Evolutionary conservation across 768 basidiomycete species (phyloP), one percentile per base, ranked within the genome.

Genomic region (Basidioascus undulatus): DNA sequence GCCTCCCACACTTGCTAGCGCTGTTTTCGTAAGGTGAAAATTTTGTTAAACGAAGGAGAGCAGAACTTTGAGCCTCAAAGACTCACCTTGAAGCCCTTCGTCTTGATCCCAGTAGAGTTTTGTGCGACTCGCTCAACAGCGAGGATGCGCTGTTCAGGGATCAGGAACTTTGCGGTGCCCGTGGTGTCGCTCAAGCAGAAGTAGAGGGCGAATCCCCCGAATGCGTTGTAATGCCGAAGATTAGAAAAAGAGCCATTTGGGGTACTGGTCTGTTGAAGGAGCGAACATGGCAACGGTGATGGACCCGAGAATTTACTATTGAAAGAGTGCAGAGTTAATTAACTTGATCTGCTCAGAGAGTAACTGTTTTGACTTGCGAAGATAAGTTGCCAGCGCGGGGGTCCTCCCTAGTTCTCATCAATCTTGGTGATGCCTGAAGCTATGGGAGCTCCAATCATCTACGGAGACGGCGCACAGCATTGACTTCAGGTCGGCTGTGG

Each of bases 371-470:
- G n/a, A n/a, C n/a, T 50, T 48, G 51, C 50, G 49, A 58, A 58
- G 44, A 59, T 58, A 19, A 54, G 30, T 40, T 51, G 42, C 49
- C 51, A 54, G 3, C 30, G 27, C 7, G 40, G 40, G 1, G 35
- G 23, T 15, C 32, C 37, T n/a, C 39, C 13, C 6, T 32, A 35
- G 0, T 12, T n/a, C 5, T 32, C 26, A 15, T 31, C 16, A 18
- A 25, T 25, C 16, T 32, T 27, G 3, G 35, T 30, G 45, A 59
- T 56, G 32, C 55, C 57, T 9, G 57, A 56, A 5, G 56, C 57
- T 55, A 59, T 57, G 18, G 57, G 44, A 13, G 51, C 35, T 23
- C 57, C 58, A 40, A 59, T 54, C 55, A 59, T 59, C n/a, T n/a
- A n/a, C n/a, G n/a, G n/a, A n/a, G n/a, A n/a, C n/a, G n/a, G n/a